These are phyloP conservation scores for Haplosporangium gracile DNA, from an alignment of 192 early-diverging fungal species.

Conservation along the genomic window DNA sequence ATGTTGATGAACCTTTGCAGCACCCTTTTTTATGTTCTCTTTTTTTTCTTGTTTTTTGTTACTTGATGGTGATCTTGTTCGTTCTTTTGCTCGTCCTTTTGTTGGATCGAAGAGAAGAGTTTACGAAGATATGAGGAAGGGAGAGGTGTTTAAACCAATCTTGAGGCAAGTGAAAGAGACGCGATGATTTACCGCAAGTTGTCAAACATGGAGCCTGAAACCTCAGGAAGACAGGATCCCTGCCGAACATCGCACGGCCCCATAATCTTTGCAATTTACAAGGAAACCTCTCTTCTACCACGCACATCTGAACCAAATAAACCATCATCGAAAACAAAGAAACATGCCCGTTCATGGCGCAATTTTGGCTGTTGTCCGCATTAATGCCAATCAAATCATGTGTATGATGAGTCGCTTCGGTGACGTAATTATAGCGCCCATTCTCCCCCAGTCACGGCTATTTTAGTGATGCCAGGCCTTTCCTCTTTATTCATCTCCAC, in stretches of 20 bases:
- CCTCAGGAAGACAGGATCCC: neutral
- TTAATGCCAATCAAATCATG: neutral
- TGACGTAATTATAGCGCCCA: no score
- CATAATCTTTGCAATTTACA: neutral
- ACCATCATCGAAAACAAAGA: no score
- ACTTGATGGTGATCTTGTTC: neutral
- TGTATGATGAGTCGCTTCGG: no score
- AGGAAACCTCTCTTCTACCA: neutral
- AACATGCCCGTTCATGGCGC: no score
- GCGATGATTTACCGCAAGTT: neutral
- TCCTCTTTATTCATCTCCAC: neutral
- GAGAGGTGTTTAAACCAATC: neutral
- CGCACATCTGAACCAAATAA: neutral
- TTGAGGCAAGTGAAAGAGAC: neutral
- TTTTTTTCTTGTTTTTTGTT: neutral
- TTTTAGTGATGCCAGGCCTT: no score
- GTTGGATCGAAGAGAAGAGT: neutral
- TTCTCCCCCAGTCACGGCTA: no score
- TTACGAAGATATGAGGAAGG: neutral
- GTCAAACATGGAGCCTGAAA: neutral
- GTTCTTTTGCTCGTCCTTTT: neutral
- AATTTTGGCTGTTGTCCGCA: neutral
- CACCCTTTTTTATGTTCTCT: conserved; percentile 1
- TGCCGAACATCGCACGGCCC: neutral
- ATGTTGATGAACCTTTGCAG: conserved; percentile 24